Evolutionary conservation across 2,329 filamentous ascomycete species (phyloP), one percentile per base, ranked within the genome.

Genomic region (Cephalotrichum gorgonifer): DNA sequence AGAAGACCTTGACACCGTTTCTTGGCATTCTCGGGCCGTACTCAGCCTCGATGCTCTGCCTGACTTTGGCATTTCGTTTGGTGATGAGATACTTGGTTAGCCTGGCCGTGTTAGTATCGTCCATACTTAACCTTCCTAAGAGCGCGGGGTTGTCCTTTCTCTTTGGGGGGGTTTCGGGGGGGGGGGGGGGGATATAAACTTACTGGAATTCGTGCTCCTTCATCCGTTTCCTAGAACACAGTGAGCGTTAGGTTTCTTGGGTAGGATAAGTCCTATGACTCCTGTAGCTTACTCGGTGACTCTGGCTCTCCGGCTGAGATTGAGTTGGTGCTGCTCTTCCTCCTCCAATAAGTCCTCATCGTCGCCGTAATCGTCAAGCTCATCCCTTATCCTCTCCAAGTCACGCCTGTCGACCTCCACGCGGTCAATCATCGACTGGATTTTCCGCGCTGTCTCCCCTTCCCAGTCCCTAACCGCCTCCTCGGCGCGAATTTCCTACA

Each of bases 51-150:
- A 74, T 59, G 2, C 56, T 39, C 1, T 44, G 22, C 2, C 54
- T 56, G 5, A 74, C 58, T 14, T 57, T 57, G 0, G 44, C 51
- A 49, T 73, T 74, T 2, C 71, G 66, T 7, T 56, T 62, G 3
- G 51, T 55, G 8, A 74, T 58, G 1, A 72, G 53, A 42, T 62
- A 64, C 4, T 52, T 15, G n/a, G 58, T 56, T 1, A 69, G 56
- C 26, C 64, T 67, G 14, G 17, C 27, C n/a, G 28, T 25, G 41
- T 43, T 17, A 30, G 23, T 43, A 8, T 27, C 43, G 14, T 14
- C 17, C 30, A 44, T 44, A 27, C 43, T 25, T 43, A 12, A 20
- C 35, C 35, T n/a, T n/a, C n/a, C n/a, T n/a, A n/a, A n/a, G n/a
- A n/a, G n/a, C n/a, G n/a, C n/a, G n/a, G n/a, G n/a, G n/a, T n/a